Base-by-base conservation (phyloP, 2,329 filamentous ascomycete species). In the Aphanoascus verrucosus region DNA sequence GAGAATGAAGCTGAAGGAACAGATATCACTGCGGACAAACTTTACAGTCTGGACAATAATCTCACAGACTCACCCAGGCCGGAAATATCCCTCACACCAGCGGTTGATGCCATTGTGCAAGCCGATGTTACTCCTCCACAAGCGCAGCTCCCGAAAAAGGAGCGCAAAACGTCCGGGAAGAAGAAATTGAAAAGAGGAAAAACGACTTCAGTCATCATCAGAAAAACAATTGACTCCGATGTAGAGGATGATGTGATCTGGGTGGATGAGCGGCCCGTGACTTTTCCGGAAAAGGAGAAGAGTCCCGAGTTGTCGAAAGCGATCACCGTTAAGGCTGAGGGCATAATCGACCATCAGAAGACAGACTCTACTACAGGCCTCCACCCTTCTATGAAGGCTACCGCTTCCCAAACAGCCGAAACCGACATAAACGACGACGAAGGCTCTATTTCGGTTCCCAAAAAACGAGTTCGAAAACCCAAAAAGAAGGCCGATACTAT, bases 141-240 rank as follows among this genome's bases (percentile, higher is more conserved):
- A 5, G 19, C 14, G 12, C n/a, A 35, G 5, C 8, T 15, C 28
- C 43, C 38, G n/a, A 34, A 23, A 12, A 23, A 5, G 14, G 42
- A 40, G 32, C 43, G 64, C 62, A 23, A n/a, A 60, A 1, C 60
- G 66, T 17, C 58, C 55, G 72, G 56, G 63, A 77, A 70, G 67
- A 72, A 65, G 57, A 72, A 71, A 49, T 49, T 66, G 17, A 77
- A 73, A 60, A 67, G 74, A 55, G 67, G 68, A 37, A 74, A 73
- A 55, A 69, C 69, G 4, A 69, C 65, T 0, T 70, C 69, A 4
- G 60, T 63, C 17, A 62, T 64, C 1, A 55, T 66, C 2, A 62
- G 63, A 15, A 68, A 65, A 41, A 57, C 61, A 3, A 57, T 59
- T 34, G 59, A 65, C 31, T 56, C 64, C 4, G 66, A 64, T 45